phyloP scores from a whole-genome alignment of 1,284 basidiomycete species.

The Neonothopanus nambi region DNA sequence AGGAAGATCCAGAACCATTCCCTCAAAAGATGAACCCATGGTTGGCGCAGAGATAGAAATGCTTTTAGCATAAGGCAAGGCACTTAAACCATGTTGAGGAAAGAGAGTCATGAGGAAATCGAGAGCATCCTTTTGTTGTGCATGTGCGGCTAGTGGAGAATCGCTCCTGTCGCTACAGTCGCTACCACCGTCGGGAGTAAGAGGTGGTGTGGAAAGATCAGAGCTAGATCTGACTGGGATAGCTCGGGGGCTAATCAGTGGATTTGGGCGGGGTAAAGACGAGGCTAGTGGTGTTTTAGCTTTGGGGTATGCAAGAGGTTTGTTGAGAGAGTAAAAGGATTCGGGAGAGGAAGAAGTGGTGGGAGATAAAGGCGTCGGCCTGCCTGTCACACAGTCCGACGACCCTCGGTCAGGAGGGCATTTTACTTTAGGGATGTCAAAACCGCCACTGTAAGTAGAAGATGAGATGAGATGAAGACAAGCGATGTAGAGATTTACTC shows the following conservation, averaged over 20 bases:
- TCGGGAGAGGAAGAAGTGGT: slow-evolving; percentile 43
- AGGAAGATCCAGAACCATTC: slow-evolving; percentile 74
- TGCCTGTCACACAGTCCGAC: slow-evolving; percentile 90
- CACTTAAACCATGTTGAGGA: slow-evolving; percentile 64
- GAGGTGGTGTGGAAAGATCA: slow-evolving; percentile 57
- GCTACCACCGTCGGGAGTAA: slow-evolving; percentile 58
- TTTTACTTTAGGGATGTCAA: slow-evolving; percentile 84
- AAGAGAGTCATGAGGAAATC: slow-evolving; percentile 77
- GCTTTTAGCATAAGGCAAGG: slow-evolving; percentile 68
- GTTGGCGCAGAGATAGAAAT: slow-evolving; percentile 71
- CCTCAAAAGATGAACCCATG: slow-evolving; percentile 68
- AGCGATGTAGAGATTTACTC: slow-evolving; percentile 27
- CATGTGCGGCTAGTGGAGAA: slow-evolving; percentile 31
- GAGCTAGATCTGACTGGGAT: slow-evolving; percentile 28
- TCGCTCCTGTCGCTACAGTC: slow-evolving; percentile 41
- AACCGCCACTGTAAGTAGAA: slow-evolving; percentile 70
- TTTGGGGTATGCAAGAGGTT: slow-evolving; percentile 35
- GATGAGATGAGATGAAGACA: slow-evolving; percentile 12
- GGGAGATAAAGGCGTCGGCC: slow-evolving; percentile 64
- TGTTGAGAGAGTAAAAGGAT: slow-evolving; percentile 41
- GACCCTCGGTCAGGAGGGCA: slow-evolving; percentile 92
- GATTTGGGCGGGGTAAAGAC: slow-evolving; percentile 21
- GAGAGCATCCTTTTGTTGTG: slow-evolving; percentile 60
- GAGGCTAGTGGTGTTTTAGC: slow-evolving; percentile 21
- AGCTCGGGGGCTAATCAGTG: slow-evolving; percentile 24